These are phyloP conservation scores for Umbelopsis sp. DNA, from an alignment of 371 early-diverging fungal species.

Conservation along the genomic window DNA sequence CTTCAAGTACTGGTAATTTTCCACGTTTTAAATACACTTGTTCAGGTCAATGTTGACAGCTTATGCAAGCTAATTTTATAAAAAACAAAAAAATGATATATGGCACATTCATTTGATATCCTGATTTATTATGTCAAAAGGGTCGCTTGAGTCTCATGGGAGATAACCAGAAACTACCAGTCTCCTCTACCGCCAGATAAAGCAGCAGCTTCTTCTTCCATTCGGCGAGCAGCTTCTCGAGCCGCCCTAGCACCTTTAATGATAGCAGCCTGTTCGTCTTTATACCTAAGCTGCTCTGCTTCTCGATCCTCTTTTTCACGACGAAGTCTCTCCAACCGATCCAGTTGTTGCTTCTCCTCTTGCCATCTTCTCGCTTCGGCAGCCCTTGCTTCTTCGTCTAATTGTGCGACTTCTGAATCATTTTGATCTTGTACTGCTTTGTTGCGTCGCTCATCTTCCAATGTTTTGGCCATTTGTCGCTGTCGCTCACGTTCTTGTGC, in stretches of 20 bases:
- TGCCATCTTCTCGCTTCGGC: slow-evolving; percentile 28
- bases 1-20: background rate
- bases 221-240: slow-evolving; percentile 27
- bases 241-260: slow-evolving; percentile 23
- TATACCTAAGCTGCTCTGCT: slow-evolving; percentile 21
- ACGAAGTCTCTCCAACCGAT: slow-evolving; percentile 25
- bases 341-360: slow-evolving; percentile 27
- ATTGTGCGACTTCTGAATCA: slow-evolving; percentile 36
- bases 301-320: slow-evolving; percentile 28
- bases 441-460: slow-evolving; percentile 13
- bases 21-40: background rate
- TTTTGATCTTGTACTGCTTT: slow-evolving; percentile 23
- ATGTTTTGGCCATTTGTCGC: slow-evolving; percentile 15
- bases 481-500: slow-evolving; percentile 12
- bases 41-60: background rate
- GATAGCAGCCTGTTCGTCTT: slow-evolving; percentile 6
- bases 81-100: background rate
- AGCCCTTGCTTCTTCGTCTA: slow-evolving; percentile 24
- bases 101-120: too few relatives aligned
- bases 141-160: too few relatives aligned
- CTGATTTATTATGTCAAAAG: too few relatives aligned
- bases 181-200: background rate
- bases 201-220: slow-evolving; percentile 23
- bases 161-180: background rate
- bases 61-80: background rate